phyloP scores from a whole-genome alignment of 176 grass and related monocot species.

The Aegilops bicornis region DNA sequence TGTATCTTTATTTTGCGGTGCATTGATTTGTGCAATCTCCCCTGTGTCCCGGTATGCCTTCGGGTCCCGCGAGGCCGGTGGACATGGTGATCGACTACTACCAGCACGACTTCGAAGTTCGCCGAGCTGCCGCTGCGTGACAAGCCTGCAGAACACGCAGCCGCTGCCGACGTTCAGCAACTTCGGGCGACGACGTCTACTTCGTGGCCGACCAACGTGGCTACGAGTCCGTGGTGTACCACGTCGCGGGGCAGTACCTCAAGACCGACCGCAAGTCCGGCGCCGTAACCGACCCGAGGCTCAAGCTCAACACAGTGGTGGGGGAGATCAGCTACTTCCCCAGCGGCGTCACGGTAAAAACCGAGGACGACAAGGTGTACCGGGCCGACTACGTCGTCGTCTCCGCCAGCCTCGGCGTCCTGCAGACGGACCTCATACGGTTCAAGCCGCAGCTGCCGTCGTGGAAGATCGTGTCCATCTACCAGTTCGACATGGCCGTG shows the following conservation, averaged over 20 bases:
- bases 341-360: conserved; percentile 8
- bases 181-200: conserved; percentile 51
- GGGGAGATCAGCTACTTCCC: conserved; percentile 29
- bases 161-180: conserved; percentile 39
- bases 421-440: conserved; percentile 55
- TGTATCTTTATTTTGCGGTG: background rate
- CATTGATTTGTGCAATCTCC: background rate
- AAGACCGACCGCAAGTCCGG: conserved; percentile 10
- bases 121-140: conserved; percentile 56
- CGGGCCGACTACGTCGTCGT: conserved; percentile 53
- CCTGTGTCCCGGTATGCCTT: background rate
- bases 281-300: conserved; percentile 34
- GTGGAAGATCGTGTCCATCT: conserved; percentile 47
- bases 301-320: conserved; percentile 40
- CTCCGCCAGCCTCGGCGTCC: conserved; percentile 55
- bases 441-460: conserved; percentile 47
- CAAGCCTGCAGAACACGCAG: conserved; percentile 55
- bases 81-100: conserved; percentile 71
- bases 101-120: conserved; percentile 58
- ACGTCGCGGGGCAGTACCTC: conserved; percentile 51
- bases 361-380: conserved; percentile 49
- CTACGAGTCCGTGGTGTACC: conserved; percentile 46
- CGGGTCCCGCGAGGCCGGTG: conserved; percentile 17
- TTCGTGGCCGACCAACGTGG: conserved; percentile 59
- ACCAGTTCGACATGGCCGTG: conserved; percentile 63